Conservation (phyloP, 2,329 filamentous ascomycete species). For the Fusarium palustre region DNA sequence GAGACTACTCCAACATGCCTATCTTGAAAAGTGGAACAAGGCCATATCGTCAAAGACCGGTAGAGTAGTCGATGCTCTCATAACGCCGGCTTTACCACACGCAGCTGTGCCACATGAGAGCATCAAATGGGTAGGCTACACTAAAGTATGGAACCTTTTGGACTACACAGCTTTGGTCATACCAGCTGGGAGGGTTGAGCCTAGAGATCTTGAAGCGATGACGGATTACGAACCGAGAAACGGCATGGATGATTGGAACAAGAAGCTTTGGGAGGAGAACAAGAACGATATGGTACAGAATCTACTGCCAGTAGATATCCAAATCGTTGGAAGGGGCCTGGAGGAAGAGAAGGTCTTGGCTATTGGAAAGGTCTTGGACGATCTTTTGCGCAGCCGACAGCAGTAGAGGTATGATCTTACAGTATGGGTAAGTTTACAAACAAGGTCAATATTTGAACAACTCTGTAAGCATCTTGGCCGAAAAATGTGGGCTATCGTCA, state of each 20-base stretch:
- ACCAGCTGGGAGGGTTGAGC: conserved; percentile 32
- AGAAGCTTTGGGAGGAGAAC: conserved; percentile 17
- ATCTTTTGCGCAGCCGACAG: background rate
- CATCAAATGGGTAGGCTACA: conserved; percentile 62
- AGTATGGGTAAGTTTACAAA: too few species aligned
- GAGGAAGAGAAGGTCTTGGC: conserved; percentile 37
- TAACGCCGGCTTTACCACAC: conserved; percentile 72
- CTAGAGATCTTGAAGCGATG: background rate
- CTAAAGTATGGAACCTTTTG: conserved; percentile 49
- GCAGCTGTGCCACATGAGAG: conserved; percentile 60
- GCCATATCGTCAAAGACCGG: conserved; percentile 58
- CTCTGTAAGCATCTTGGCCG: background rate
- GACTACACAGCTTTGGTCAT: conserved; percentile 47
- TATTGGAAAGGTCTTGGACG: conserved; percentile 22
- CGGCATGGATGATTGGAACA: conserved; percentile 23
- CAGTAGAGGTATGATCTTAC: rapidly evolving
- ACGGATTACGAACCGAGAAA: conserved; percentile 18
- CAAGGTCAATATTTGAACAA: background rate
- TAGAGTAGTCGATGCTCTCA: conserved; percentile 63
- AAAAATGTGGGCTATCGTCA: background rate
- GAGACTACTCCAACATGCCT: conserved; percentile 53
- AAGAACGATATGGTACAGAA: conserved; percentile 1
- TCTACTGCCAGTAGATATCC: conserved; percentile 23
- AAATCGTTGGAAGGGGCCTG: conserved; percentile 21
- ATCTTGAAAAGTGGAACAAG: conserved; percentile 69